These are phyloP conservation scores for Brasenia schreberi DNA, from an alignment of 164 flowering plant genomes.

Conservation along the genomic window DNA sequence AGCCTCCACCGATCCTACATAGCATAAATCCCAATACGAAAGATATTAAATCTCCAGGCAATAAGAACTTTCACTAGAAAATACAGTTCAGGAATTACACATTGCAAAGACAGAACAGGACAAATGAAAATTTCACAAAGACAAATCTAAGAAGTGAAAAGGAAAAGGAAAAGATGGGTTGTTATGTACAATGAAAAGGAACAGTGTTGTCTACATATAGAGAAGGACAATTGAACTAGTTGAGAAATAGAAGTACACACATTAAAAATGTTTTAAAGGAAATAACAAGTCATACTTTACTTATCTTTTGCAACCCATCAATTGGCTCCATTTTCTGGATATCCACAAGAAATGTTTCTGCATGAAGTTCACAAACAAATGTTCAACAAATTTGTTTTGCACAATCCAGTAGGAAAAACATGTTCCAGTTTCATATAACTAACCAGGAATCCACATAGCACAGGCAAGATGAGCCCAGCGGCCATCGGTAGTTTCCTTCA, in stretches of 20 bases:
- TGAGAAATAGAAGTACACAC: too few species aligned
- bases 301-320: conserved; percentile 60
- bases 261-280: not conserved
- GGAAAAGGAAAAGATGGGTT: too few species aligned
- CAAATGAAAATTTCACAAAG: too few species aligned
- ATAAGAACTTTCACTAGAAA: not conserved
- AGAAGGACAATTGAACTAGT: too few species aligned
- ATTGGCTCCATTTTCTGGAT: conserved; percentile 94
- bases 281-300: not conserved
- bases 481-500: conserved; percentile 97
- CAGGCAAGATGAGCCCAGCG: conserved; percentile 99
- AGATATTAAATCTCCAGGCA: not conserved
- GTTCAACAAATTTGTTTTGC: not conserved
- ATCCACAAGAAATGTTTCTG: conserved; percentile 93
- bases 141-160: too few species aligned
- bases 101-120: too few species aligned
- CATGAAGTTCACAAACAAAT: conserved; percentile 5
- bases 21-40: not conserved
- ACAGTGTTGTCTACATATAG: not conserved
- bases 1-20: conserved; percentile 93
- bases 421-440: not conserved
- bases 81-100: too few species aligned
- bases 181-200: too few species aligned
- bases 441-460: conserved; percentile 99
- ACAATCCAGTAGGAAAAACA: not conserved